phyloP scores from a whole-genome alignment of 768 basidiomycete species.

The Sistotremastrum niveocremeum region DNA sequence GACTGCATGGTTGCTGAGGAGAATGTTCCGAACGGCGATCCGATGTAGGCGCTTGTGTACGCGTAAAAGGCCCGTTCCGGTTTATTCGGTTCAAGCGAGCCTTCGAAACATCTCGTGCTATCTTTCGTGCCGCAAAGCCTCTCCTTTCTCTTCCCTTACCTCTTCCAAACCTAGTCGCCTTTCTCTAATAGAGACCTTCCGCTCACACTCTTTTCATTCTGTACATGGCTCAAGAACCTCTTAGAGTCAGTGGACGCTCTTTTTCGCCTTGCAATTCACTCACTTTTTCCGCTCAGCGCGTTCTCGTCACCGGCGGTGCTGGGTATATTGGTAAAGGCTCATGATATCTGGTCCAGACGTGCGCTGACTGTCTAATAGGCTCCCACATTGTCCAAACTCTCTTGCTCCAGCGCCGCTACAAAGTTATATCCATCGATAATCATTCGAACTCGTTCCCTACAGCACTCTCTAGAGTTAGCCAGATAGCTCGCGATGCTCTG shows the following conservation, averaged over 20 bases:
- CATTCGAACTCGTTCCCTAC: conserved; percentile 78
- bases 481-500: conserved; percentile 66
- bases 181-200: too few species aligned
- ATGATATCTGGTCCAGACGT: conserved; percentile 2
- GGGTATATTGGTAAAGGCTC: conserved; percentile 68
- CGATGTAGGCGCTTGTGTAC: too few species aligned
- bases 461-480: conserved; percentile 61
- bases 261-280: conserved; percentile 86
- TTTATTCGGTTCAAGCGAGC: too few species aligned
- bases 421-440: conserved; percentile 92
- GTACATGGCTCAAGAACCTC: too few species aligned
- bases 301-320: conserved; percentile 68
- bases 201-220: too few species aligned
- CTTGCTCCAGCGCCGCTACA: conserved; percentile 78
- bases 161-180: too few species aligned
- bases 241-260: conserved; percentile 40
- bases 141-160: too few species aligned
- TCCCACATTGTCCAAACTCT: conserved; percentile 86
- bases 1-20: too few species aligned
- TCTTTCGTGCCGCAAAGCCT: too few species aligned
- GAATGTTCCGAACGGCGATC: too few species aligned
- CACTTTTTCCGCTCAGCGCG: conserved; percentile 39
- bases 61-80: too few species aligned
- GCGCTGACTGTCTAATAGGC: conserved; percentile 31
- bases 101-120: too few species aligned